These are phyloP conservation scores for Cynanchum wilfordii DNA, from an alignment of 257 asterid species.

Conservation along the genomic window DNA sequence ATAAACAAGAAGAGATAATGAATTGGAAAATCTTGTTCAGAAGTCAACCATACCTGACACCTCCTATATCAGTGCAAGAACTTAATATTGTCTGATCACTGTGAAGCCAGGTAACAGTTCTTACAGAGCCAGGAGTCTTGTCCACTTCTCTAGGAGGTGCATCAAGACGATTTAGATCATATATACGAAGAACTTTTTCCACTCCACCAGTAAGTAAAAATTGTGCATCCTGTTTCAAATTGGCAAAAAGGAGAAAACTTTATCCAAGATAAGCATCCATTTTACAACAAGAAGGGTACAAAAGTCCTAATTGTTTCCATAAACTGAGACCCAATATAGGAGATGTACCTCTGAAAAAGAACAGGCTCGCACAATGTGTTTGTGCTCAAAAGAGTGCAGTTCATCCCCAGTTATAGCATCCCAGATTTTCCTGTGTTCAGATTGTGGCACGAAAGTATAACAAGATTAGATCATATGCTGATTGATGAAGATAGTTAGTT, in stretches of 20 bases:
- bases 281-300: not conserved
- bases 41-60: constrained; percentile 28
- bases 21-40: not conserved
- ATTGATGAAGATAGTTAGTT: not conserved
- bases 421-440: constrained; percentile 33
- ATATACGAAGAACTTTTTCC: constrained; percentile 34
- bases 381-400: constrained; percentile 33
- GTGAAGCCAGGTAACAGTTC: constrained; percentile 38
- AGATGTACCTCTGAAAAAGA: constrained; percentile 32
- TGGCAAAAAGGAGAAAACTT: not conserved
- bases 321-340: not conserved
- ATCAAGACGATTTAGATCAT: constrained; percentile 32
- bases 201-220: constrained; percentile 38
- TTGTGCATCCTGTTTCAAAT: constrained; percentile 24
- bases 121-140: constrained; percentile 35
- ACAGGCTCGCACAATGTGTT: constrained; percentile 39
- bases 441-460: not conserved
- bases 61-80: constrained; percentile 35
- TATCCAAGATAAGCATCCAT: not conserved
- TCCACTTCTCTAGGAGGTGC: constrained; percentile 33
- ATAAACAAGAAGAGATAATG: not conserved
- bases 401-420: constrained; percentile 34
- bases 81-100: constrained; percentile 41
- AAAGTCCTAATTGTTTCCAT: not conserved
- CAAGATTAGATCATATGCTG: not conserved